phyloP scores from a whole-genome alignment of 768 basidiomycete genomes.

The Pleurotus tuoliensis region DNA sequence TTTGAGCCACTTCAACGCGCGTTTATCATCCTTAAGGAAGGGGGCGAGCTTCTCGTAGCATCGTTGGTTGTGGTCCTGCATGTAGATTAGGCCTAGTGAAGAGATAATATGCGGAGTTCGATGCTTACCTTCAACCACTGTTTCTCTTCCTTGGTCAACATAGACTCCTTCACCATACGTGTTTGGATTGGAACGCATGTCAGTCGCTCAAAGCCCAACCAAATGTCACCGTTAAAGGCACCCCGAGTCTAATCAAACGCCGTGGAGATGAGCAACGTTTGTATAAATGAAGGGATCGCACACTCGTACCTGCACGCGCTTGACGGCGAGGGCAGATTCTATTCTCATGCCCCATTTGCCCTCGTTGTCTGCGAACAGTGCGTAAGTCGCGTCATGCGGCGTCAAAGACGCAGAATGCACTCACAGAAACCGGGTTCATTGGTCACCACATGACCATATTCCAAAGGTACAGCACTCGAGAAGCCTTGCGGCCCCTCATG shows the following conservation, averaged over 20 bases:
- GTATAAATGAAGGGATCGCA: too few relatives aligned
- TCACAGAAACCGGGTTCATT: constrained; percentile 93
- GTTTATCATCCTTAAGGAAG: constrained; percentile 70
- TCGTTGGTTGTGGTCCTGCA: constrained; percentile 74
- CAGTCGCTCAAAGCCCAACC: constrained; percentile 89
- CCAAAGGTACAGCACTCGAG: constrained; percentile 61
- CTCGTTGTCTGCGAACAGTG: constrained; percentile 50
- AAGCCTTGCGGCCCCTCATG: constrained; percentile 86
- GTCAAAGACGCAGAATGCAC: constrained; percentile 24
- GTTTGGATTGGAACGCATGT: constrained; percentile 95
- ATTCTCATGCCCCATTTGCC: constrained; percentile 89
- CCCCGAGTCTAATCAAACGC: constrained; percentile 52
- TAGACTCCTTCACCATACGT: constrained; percentile 76
- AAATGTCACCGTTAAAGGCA: constrained; percentile 67
- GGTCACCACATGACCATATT: constrained; percentile 86
- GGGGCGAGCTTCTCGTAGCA: constrained; percentile 66
- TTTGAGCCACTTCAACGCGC: constrained; percentile 77
- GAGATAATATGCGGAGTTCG: constrained; percentile 8
- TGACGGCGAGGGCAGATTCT: constrained; percentile 80
- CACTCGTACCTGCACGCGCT: constrained; percentile 44
- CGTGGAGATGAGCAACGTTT: too few relatives aligned
- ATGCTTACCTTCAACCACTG: constrained; percentile 73
- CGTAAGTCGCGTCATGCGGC: neutral
- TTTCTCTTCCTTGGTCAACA: constrained; percentile 85
- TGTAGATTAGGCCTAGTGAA: neutral